Conservation (phyloP, 495 filamentous ascomycete species). For the Penicillium ochrochloron region DNA sequence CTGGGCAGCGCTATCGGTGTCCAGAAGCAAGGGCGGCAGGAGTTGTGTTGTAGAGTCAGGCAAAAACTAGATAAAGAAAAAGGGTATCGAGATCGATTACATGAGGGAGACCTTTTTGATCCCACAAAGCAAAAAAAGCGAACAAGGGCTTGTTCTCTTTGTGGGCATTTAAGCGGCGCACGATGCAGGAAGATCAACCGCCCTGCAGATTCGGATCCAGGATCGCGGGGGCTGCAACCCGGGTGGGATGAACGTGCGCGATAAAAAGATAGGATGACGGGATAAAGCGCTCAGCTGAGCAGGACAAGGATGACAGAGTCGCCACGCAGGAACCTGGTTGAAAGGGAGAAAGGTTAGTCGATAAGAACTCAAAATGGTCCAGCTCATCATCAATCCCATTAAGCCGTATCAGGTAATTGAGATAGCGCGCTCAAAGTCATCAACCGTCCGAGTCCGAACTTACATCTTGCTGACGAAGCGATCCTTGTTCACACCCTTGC, state of each 20-base stretch:
- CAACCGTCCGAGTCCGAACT: constrained; percentile 33
- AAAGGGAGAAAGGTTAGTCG: constrained; percentile 11
- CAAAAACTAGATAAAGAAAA: constrained; percentile 21
- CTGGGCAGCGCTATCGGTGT: constrained; percentile 17
- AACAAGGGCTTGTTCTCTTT: neutral
- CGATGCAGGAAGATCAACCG: constrained; percentile 22
- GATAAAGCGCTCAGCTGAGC: constrained; percentile 64
- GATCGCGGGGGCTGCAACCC: constrained; percentile 21
- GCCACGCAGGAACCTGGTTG: constrained; percentile 82
- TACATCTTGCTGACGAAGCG: constrained; percentile 98
- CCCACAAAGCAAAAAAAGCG: constrained; percentile 11
- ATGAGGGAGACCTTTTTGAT: constrained; percentile 19
- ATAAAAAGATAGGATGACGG: constrained; percentile 10
- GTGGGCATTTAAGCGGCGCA: constrained; percentile 21
- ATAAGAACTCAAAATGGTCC: constrained; percentile 1
- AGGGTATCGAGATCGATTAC: constrained; percentile 39
- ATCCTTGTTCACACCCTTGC: constrained; percentile 94
- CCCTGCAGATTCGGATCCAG: constrained; percentile 18
- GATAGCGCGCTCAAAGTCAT: neutral
- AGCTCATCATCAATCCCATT: neutral
- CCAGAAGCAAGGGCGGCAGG: constrained; percentile 33
- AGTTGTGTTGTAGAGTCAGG: constrained; percentile 3
- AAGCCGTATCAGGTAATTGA: neutral
- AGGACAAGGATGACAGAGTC: constrained; percentile 94
- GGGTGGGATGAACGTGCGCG: constrained; percentile 22